Conservation (phyloP, 257 asterid genomes). For the Osmanthus fragrans region DNA sequence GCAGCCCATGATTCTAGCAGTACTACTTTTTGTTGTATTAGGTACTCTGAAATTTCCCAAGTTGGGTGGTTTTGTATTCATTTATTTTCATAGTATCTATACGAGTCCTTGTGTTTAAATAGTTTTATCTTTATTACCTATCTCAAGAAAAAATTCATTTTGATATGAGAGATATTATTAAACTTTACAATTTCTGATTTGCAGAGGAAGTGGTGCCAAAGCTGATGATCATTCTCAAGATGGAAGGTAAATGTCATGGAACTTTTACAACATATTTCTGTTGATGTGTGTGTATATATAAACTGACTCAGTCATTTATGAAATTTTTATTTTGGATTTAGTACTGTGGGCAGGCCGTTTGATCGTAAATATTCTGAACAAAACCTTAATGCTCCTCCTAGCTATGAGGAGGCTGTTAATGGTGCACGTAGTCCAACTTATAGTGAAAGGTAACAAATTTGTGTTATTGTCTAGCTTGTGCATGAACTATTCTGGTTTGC, state of each 20-base stretch:
- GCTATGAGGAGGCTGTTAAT: slow-evolving; percentile 80
- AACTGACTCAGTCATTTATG: background rate
- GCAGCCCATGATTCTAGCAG: background rate
- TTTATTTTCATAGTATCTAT: background rate
- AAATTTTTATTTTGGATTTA: slow-evolving; percentile 20
- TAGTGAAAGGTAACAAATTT: slow-evolving; percentile 60
- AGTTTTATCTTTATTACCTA: background rate
- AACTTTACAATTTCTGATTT: background rate
- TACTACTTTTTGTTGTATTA: background rate
- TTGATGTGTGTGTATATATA: background rate
- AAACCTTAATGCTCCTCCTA: slow-evolving; percentile 76
- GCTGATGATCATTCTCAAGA: slow-evolving; percentile 77
- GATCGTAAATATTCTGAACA: slow-evolving; percentile 69
- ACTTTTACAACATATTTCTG: slow-evolving; percentile 15
- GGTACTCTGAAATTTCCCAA: background rate
- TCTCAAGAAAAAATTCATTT: background rate
- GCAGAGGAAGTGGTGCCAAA: slow-evolving; percentile 27
- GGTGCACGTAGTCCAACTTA: slow-evolving; percentile 68
- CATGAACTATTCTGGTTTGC: slow-evolving; percentile 24
- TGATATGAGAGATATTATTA: background rate
- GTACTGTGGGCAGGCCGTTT: slow-evolving; percentile 44
- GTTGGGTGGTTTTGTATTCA: background rate
- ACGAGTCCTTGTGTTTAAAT: background rate
- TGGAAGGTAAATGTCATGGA: slow-evolving; percentile 60
- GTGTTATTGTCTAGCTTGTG: slow-evolving; percentile 2